A percentile compares a stretch with the other conserved stretches of the same genome.
Evolutionary conservation across 2,329 filamentous ascomycete genomes (phyloP).

Genomic region (Phoma sp.): DNA sequence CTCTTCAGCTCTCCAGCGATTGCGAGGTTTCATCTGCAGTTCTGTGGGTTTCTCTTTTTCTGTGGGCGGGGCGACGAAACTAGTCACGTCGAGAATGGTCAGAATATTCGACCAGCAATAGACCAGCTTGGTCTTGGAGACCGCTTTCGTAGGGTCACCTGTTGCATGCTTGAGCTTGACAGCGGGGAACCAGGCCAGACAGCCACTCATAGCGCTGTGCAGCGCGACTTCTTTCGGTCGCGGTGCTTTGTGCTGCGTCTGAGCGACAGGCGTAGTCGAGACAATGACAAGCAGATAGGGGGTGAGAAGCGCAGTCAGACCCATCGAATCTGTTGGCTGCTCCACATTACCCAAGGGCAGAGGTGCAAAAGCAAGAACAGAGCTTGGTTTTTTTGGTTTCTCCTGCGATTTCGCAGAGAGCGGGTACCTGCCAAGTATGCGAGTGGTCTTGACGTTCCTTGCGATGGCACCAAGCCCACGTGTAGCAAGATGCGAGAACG

Average conservation of each 20-base stretch:
- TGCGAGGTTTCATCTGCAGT: conserved; percentile 80
- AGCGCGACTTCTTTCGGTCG: conserved; percentile 89
- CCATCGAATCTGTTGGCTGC: conserved; percentile 83
- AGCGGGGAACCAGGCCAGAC: conserved; percentile 95
- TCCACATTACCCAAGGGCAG: conserved; percentile 94
- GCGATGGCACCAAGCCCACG: conserved; percentile 86
- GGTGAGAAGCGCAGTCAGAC: conserved; percentile 91
- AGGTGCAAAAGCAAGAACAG: conserved; percentile 88
- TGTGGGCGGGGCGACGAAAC: conserved; percentile 61
- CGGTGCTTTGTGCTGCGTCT: conserved; percentile 93
- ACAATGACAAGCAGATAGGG: conserved; percentile 96
- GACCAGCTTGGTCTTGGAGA: conserved; percentile 84
- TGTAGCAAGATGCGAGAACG: conserved; percentile 94
- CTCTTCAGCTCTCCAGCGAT: conserved; percentile 91
- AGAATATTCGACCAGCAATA: conserved; percentile 99
- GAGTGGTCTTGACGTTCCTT: conserved; percentile 83
- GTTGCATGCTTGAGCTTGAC: conserved; percentile 86
- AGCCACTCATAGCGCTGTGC: conserved; percentile 91
- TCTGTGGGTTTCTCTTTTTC: conserved; percentile 79
- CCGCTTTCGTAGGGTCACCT: conserved; percentile 67
- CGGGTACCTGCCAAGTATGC: conserved; percentile 91
- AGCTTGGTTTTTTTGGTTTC: conserved; percentile 85
- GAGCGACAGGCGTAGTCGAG: conserved; percentile 92
- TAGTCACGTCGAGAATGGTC: conserved; percentile 87
- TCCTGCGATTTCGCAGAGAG: conserved; percentile 66